Conservation (phyloP, 192 early-diverging fungal genomes). For the Rhizophlyctis rosea region DNA sequence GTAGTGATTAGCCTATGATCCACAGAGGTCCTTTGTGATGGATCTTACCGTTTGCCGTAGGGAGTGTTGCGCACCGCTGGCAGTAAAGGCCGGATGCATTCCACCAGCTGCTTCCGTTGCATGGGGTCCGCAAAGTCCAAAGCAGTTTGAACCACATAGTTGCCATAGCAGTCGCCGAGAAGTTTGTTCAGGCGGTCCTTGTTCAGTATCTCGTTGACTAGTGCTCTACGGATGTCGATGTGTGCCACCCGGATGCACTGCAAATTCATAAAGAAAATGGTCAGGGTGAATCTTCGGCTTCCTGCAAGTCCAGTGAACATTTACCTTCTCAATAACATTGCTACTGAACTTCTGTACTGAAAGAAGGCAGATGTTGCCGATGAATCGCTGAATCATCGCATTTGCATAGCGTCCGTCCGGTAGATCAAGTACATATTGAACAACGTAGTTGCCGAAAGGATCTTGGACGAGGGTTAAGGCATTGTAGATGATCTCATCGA, state of each 20-base stretch:
- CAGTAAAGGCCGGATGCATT: conserved; percentile 75
- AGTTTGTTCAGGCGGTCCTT: conserved; percentile 72
- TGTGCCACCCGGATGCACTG: conserved; percentile 81
- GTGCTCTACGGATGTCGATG: conserved; percentile 58
- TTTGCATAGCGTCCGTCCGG: conserved; percentile 65
- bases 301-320: no score
- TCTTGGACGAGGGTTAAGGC: conserved; percentile 78
- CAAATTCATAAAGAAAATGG: not conserved
- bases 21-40: no score
- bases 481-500: conserved; percentile 69
- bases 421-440: conserved; percentile 87
- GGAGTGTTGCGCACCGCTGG: conserved; percentile 82
- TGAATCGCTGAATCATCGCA: conserved; percentile 67
- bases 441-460: conserved; percentile 90
- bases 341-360: conserved; percentile 90
- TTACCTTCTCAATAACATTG: conserved; percentile 89
- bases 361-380: conserved; percentile 69
- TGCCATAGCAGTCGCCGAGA: conserved; percentile 82
- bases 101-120: conserved; percentile 70
- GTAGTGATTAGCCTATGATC: no score
- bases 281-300: no score
- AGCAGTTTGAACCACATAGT: conserved; percentile 89
- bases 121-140: conserved; percentile 74
- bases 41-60: conserved; percentile 85
- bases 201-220: conserved; percentile 77